Evolutionary conservation across 805 yeast genomes (phyloP).

Genomic region (Teunomyces gatunensis): DNA sequence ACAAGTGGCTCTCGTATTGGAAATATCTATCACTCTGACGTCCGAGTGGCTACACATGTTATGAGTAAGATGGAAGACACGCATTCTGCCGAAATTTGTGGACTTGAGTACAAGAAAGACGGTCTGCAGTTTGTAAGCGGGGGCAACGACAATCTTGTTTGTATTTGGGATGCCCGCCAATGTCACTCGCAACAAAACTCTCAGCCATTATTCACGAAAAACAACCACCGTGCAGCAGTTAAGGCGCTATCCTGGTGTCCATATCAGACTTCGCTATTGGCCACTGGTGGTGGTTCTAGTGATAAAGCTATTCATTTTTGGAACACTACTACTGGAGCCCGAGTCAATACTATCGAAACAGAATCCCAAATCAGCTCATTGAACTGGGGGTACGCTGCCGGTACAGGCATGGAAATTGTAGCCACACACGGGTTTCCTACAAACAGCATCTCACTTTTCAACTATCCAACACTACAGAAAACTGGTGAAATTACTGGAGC

Average conservation of each 20-base stretch:
- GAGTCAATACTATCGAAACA: slow-evolving; percentile 82
- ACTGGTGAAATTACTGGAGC: slow-evolving; percentile 86
- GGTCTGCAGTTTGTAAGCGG: slow-evolving; percentile 88
- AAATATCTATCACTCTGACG: slow-evolving; percentile 83
- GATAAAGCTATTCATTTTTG: slow-evolving; percentile 90
- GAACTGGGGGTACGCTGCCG: slow-evolving; percentile 80
- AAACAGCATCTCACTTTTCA: slow-evolving; percentile 77
- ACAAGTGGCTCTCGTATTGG: slow-evolving; percentile 91
- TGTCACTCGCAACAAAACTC: slow-evolving; percentile 23
- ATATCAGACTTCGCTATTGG: slow-evolving; percentile 71
- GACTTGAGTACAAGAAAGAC: slow-evolving; percentile 79
- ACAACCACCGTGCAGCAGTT: slow-evolving; percentile 88
- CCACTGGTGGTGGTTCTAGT: slow-evolving; percentile 96
- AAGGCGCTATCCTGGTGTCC: slow-evolving; percentile 97
- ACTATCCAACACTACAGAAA: slow-evolving; percentile 80
- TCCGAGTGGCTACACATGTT: slow-evolving; percentile 76
- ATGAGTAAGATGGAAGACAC: slow-evolving; percentile 47
- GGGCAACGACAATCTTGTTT: slow-evolving; percentile 90
- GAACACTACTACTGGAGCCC: slow-evolving; percentile 89
- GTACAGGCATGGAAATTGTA: slow-evolving; percentile 77
- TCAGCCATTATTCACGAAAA: slow-evolving; percentile 68
- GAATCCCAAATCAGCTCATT: slow-evolving; percentile 94
- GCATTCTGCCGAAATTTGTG: slow-evolving; percentile 91
- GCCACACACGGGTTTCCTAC: slow-evolving; percentile 94
- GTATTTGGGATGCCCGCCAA: slow-evolving; percentile 84